Conservation (phyloP, 495 filamentous ascomycete species). For the Physcia stellaris region DNA sequence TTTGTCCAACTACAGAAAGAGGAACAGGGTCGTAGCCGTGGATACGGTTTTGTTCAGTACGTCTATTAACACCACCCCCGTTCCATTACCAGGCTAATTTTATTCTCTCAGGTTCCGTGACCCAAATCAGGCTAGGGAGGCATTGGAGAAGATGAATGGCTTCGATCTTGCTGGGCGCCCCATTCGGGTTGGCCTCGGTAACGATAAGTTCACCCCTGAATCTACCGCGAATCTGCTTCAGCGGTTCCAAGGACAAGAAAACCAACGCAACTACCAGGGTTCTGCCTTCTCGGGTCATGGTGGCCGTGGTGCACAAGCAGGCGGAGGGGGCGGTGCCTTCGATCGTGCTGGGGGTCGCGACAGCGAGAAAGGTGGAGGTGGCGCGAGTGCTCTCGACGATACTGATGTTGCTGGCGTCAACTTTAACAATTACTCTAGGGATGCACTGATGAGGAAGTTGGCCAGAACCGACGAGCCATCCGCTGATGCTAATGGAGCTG, state of each 20-base stretch:
- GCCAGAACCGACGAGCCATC: slow-evolving; percentile 84
- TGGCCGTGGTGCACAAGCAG: slow-evolving; percentile 75
- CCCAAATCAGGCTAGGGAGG: slow-evolving; percentile 80
- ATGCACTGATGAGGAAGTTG: slow-evolving; percentile 94
- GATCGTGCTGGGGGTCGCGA: slow-evolving; percentile 88
- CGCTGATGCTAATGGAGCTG: slow-evolving; percentile 41
- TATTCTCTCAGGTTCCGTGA: slow-evolving; percentile 61
- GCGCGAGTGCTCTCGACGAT: slow-evolving; percentile 93
- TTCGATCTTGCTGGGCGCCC: slow-evolving; percentile 96
- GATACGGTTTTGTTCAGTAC: slow-evolving; percentile 98
- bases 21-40: slow-evolving; percentile 76
- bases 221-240: slow-evolving; percentile 82
- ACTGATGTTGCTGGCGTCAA: slow-evolving; percentile 97
- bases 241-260: slow-evolving; percentile 66
- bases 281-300: slow-evolving; percentile 88
- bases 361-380: slow-evolving; percentile 74
- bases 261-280: slow-evolving; percentile 73
- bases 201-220: slow-evolving; percentile 99
- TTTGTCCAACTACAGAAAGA: slow-evolving; percentile 96
- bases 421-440: slow-evolving; percentile 97
- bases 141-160: slow-evolving; percentile 97
- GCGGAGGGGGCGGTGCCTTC: slow-evolving; percentile 61
- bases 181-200: slow-evolving; percentile 97
- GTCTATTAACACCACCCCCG: slow-evolving; percentile 23
- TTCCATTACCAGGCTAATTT: not conserved